Evolutionary conservation across 306 rosid genomes (phyloP).

Genomic region (Rubus idaeus): DNA sequence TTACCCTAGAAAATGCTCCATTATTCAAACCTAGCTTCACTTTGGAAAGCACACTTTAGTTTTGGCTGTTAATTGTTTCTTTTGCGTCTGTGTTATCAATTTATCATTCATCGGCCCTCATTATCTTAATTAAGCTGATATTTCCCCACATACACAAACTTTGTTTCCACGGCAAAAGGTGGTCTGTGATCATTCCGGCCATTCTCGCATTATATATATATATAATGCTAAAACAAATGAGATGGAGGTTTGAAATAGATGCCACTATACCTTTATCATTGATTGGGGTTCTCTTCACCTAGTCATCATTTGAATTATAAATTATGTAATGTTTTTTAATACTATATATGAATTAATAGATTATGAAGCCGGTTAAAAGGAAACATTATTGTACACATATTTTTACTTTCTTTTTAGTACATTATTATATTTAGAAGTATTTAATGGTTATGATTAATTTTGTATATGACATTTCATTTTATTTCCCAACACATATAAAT

Average conservation of each 20-base stretch:
- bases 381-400: too few species aligned
- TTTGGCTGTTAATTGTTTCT: constrained; percentile 60
- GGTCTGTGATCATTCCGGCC: background rate
- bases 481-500: too few species aligned
- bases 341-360: too few species aligned
- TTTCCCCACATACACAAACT: background rate
- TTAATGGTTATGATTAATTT: too few species aligned
- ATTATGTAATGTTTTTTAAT: too few species aligned
- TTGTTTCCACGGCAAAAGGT: background rate
- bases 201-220: background rate
- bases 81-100: constrained; percentile 36
- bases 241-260: background rate
- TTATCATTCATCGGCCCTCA: constrained; percentile 43
- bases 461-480: too few species aligned
- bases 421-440: too few species aligned
- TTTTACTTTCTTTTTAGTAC: too few species aligned
- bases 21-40: constrained; percentile 31
- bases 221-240: background rate
- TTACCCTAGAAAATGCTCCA: constrained; percentile 7
- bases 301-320: too few species aligned
- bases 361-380: too few species aligned
- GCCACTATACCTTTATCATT: background rate
- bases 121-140: constrained; percentile 22
- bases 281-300: too few species aligned
- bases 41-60: constrained; percentile 45